These are phyloP conservation scores for Rosa persica DNA, from an alignment of 306 rosid species.

Conservation along the genomic window DNA sequence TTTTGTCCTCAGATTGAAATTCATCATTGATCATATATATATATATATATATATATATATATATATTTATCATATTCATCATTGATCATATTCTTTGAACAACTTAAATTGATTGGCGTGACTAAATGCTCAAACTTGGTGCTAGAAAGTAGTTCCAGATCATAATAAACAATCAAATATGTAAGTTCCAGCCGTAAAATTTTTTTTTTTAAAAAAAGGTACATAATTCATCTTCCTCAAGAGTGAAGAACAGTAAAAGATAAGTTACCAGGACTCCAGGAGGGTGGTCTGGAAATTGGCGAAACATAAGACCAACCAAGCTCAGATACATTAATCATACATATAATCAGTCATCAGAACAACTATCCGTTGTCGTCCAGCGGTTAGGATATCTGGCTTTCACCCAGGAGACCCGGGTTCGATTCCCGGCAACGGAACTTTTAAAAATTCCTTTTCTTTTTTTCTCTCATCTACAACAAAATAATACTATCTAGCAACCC, in stretches of 20 bases:
- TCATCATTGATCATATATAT: too few relatives aligned
- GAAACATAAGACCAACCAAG: too few relatives aligned
- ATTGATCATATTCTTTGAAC: too few relatives aligned
- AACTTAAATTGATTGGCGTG: too few relatives aligned
- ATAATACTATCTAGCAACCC: too few relatives aligned
- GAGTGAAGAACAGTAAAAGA: not conserved
- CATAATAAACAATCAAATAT: not conserved
- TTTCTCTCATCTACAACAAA: too few relatives aligned
- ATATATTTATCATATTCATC: too few relatives aligned
- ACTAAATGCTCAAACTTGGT: not conserved
- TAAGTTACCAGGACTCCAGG: conserved; percentile 37
- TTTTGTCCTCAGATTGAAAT: too few relatives aligned
- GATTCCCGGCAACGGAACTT: conserved; percentile 84
- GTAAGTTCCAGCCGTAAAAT: not conserved
- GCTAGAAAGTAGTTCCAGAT: not conserved
- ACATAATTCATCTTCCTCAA: not conserved
- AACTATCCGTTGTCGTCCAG: conserved; percentile 87
- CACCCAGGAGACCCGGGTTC: conserved; percentile 99
- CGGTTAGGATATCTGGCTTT: conserved; percentile 99
- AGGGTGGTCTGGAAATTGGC: not conserved
- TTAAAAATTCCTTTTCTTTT: not conserved
- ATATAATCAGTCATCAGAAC: too few relatives aligned
- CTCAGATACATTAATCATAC: too few relatives aligned
- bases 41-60: too few relatives aligned
- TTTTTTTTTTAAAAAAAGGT: too few relatives aligned